These are phyloP conservation scores for Rosa hybrid DNA, from an alignment of 331 rosid species.

Conservation along the genomic window DNA sequence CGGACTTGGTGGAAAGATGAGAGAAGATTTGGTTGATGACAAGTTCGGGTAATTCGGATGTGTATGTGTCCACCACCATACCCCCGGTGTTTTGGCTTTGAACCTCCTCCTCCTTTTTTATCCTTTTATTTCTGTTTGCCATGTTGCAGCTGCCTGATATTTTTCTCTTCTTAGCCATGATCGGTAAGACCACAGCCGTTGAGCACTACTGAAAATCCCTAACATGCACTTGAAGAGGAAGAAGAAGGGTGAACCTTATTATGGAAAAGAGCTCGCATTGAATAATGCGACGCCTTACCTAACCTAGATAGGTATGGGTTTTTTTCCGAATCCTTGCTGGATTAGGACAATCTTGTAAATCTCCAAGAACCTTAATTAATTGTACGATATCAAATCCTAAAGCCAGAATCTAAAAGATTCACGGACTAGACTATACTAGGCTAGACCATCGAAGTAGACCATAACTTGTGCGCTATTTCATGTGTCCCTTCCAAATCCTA, in stretches of 20 bases:
- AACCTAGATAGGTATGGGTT: neutral
- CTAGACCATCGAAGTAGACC: too few relatives aligned
- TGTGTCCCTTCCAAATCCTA: neutral
- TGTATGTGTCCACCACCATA: neutral
- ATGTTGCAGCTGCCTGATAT: neutral
- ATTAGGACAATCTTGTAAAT: neutral
- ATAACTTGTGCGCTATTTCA: neutral
- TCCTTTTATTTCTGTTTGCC: neutral
- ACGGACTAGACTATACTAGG: too few relatives aligned
- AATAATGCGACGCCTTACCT: neutral
- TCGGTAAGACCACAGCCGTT: neutral
- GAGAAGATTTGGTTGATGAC: neutral
- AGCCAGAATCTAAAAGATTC: neutral
- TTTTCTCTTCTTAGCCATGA: neutral
- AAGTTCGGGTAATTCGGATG: neutral
- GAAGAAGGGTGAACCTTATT: neutral
- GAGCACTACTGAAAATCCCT: neutral
- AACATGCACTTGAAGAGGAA: neutral
- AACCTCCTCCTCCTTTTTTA: slow-evolving; percentile 3
- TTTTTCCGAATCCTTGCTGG: neutral
- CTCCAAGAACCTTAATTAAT: neutral
- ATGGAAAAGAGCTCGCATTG: too few relatives aligned
- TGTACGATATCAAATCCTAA: neutral
- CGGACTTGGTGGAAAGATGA: neutral
- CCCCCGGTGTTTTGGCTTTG: neutral